Base-by-base conservation (phyloP, 345 rosid species). In the Eucalyptus rudis region DNA sequence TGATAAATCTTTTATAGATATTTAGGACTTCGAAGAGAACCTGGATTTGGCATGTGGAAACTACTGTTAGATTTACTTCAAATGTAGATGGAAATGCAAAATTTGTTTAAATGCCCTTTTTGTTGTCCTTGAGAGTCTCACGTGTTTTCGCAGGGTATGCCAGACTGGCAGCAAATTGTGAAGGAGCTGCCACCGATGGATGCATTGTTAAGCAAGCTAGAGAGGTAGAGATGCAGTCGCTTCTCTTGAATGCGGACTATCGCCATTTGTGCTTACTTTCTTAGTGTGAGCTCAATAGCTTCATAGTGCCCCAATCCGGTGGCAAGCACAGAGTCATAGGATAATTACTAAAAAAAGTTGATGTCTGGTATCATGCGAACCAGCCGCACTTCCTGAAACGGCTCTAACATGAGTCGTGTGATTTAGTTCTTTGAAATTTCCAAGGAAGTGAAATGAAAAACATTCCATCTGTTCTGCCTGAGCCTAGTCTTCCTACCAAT, bases 151-250 rank as follows among this genome's bases (percentile, higher is more conserved):
- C 94, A 96, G 98, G 99, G 99, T 88, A 95, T 96, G 97, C 99
- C 99, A 27, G 96, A 95, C 90, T 96, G 99, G 99, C 92, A 91
- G 88, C 95, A 97, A 93, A 95, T 97, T 76, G 89, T 94, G 87
- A 91, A 92, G 88, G 99, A 96, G 92, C 93, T 96, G 87, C 98
- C 98, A 25, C 91, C 94, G 10, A 92, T 95, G 95, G 98, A 97
- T 56, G 97, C 98, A 44, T 91, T 97, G 90, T 91, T 97, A 31
- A 96, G 99, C 92, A 97, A 96, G 93, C 92, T 97, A 80, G 98
- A 96, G 92, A 93, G 95, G 91, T 97, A 94, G 92, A 94, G 92
- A 84, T 87, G 83, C n/a, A 29, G n/a, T 45, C 24, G 81, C 68
- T 49, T 58, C 90, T 88, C 87, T 80, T 66, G 87, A 62, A 56